Base-by-base conservation (phyloP, 164 flowering plant species). In the Dillenia suffruticosa region DNA sequence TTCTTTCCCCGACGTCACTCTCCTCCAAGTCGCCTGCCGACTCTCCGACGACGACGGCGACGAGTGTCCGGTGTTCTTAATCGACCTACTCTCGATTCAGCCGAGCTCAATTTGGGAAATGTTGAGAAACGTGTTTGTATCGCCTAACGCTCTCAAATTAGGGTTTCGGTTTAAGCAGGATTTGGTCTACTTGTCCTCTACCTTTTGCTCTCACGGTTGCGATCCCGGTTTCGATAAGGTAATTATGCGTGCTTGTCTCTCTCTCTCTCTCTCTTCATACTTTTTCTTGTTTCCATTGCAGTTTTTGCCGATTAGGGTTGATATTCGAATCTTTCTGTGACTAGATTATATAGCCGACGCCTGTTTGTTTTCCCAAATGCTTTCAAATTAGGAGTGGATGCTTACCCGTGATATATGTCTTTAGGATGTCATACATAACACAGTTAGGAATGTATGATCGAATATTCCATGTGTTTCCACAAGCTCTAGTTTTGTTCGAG, bases 81-180 rank as follows among this genome's bases (percentile, higher is more conserved):
- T 90, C 51, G 97, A 89, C 67, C 76, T 93, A 46, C 61, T 65
- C 10, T 56, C 81, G 11, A 46, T 87, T 49, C 81, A 76, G 26
- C 76, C 85, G 5, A 52, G 72, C 13, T 69, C 88, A 9, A 60
- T 93, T 12, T 84, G 80, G 75, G 81, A 76, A 68, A 43, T 80
- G 72, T 56, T 93, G 47, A 76, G 63, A 51, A 77, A 86, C 43
- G 70, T 82, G 70, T 86, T 93, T 47, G 77, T 63, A n/a, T 81
- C 87, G 1, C 89, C 85, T 12, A 66, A 86, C 67, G 47, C 87
- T 9, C 51, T 93, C 62, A 93, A 93, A 63, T 58, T 93, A 24
- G 98, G 98, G 58, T 93, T 93, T 57, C 57, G 72, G 49, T 93
- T 93, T 43, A 90, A 93, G 77, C 98, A 93, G 65, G 98, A 90